Evolutionary conservation across 441 rosid genomes (phyloP).

Genomic region (Melastoma candidum): DNA sequence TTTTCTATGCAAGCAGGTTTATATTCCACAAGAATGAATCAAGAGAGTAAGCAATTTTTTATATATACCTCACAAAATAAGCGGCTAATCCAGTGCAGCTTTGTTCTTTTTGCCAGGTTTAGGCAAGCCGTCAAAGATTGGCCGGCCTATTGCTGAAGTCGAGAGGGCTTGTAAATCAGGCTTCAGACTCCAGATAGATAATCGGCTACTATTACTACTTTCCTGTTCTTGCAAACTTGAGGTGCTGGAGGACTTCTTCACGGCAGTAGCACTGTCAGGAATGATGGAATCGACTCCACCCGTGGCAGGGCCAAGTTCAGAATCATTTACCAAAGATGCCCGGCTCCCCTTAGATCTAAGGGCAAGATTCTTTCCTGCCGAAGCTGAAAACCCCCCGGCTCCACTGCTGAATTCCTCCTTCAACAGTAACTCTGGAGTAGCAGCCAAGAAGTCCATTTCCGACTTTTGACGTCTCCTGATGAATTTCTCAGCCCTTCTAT

Average conservation of each 20-base stretch:
- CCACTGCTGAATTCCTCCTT: conserved; percentile 32
- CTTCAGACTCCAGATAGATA: conserved; percentile 41
- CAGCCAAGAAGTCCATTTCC: conserved; percentile 21
- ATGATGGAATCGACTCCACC: conserved; percentile 23
- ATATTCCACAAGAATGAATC: too few species aligned
- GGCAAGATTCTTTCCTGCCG: conserved; percentile 42
- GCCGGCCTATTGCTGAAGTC: conserved; percentile 37
- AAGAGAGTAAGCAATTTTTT: too few species aligned
- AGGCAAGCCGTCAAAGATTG: conserved; percentile 61
- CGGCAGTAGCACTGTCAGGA: conserved; percentile 25
- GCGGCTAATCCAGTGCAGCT: conserved; percentile 30
- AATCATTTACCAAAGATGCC: conserved; percentile 20
- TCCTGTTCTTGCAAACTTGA: conserved; percentile 52
- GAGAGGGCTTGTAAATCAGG: conserved; percentile 41
- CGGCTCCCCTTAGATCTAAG: conserved; percentile 39
- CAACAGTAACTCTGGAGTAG: conserved; percentile 36
- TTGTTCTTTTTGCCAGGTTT: conserved; percentile 51
- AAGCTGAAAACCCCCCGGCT: conserved; percentile 25
- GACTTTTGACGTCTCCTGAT: conserved; percentile 61
- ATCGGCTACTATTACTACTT: conserved; percentile 13
- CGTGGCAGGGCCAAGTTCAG: conserved; percentile 25
- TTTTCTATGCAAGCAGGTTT: too few species aligned
- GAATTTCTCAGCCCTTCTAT: conserved; percentile 22
- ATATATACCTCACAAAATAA: not conserved
- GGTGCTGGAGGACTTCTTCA: conserved; percentile 62